Evolutionary conservation across 495 filamentous ascomycete genomes (phyloP), one percentile per base, ranked within the genome.

Genomic region (Opeltia flavorubescens): DNA sequence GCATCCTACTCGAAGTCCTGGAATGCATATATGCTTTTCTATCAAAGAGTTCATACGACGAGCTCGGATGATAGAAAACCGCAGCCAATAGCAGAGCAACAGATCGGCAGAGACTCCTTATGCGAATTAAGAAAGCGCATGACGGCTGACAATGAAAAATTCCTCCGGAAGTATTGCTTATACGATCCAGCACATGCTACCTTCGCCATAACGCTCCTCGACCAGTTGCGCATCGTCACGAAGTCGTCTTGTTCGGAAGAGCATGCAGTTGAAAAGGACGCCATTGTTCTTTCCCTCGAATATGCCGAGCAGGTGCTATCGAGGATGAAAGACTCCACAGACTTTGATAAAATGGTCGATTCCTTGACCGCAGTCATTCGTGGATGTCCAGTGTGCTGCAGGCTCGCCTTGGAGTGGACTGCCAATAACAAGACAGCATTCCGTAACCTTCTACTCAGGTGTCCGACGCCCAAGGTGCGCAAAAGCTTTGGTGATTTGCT

Each of bases 11-110:
- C 77, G 44, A 94, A 91, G 58, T 69, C 70, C 6, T 89, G 80
- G 66, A 93, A 83, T 62, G 91, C 89, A 15, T 99, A 99, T 56
- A 95, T 96, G 86, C 71, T 99, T 31, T 95, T 99, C 64, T 99
- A 96, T 57, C 83, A 95, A 59, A 75, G 91, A 47, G 78, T 81
- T 4, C 78, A 81, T 1, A 76, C 75, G 11, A 68, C 86, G 47
- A 69, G 74, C 4, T 49, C 57, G 5, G 56, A 59, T 12, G 57
- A 54, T 27, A 43, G 55, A 17, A 34, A 40, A 9, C 62, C 63
- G 44, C 56, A 60, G 44, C 61, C 60, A 4, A 42, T 47, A n/a
- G 56, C 57, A 11, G 62, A 6, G 61, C 63, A 34, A 77, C 80
- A 4, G 64, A 81, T 6, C 75, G 71, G 31, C 65, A 83, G 11